Conservation (phyloP, 2,329 filamentous ascomycete species). For the Gyromitra esculenta region DNA sequence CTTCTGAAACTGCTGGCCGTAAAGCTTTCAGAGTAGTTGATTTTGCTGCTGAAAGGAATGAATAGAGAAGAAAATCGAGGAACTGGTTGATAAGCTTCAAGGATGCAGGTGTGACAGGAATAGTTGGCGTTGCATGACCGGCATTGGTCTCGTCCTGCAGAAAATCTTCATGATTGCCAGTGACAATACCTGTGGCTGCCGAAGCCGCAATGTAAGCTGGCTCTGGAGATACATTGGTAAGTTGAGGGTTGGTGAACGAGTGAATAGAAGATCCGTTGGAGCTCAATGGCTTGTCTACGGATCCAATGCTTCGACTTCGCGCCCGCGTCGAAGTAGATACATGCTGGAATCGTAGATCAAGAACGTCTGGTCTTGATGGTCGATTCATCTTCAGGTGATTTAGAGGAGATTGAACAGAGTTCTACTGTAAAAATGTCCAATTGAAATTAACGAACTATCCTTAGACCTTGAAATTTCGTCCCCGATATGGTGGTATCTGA, state of each 20-base stretch:
- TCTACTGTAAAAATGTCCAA: slow-evolving; percentile 31
- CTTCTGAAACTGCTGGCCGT: slow-evolving; percentile 82
- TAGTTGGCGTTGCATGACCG: slow-evolving; percentile 73
- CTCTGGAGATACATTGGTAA: slow-evolving; percentile 74
- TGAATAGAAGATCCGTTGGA: slow-evolving; percentile 68
- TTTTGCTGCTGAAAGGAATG: slow-evolving; percentile 80
- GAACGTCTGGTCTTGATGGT: slow-evolving; percentile 50
- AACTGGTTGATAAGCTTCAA: slow-evolving; percentile 87
- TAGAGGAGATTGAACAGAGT: slow-evolving; percentile 20
- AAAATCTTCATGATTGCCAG: slow-evolving; percentile 82
- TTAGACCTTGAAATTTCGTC: slow-evolving; percentile 16
- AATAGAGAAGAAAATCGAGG: slow-evolving; percentile 91
- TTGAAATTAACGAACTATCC: slow-evolving; percentile 43
- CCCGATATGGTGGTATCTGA: slow-evolving; percentile 28
- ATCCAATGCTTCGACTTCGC: slow-evolving; percentile 66
- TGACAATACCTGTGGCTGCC: slow-evolving; percentile 90
- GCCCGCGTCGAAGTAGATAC: slow-evolving; percentile 44
- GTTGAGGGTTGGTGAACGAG: slow-evolving; percentile 67
- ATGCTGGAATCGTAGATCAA: slow-evolving; percentile 49
- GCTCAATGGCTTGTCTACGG: slow-evolving; percentile 74
- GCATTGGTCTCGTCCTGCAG: slow-evolving; percentile 74
- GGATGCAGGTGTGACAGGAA: slow-evolving; percentile 68
- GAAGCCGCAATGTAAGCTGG: slow-evolving; percentile 88
- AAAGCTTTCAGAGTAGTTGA: slow-evolving; percentile 80
- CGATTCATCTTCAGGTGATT: slow-evolving; percentile 52